phyloP scores from a whole-genome alignment of 108 stramenopile genomes.

The Cylindrotheca closterium region DNA sequence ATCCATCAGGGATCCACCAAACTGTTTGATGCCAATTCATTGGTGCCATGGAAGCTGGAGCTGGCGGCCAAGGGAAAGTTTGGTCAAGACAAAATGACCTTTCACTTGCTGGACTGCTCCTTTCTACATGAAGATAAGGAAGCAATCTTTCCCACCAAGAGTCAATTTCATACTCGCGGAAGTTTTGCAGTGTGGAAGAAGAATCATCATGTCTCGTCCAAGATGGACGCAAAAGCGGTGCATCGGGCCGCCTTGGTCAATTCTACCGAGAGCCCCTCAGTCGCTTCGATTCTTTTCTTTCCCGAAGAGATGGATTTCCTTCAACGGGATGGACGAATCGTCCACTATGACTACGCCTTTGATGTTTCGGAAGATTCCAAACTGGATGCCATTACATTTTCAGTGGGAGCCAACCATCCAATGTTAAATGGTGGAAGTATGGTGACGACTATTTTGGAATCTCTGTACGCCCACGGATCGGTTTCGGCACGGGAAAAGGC shows the following conservation, averaged over 20 bases:
- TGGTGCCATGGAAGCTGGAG: conserved; percentile 80
- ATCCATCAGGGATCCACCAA: background rate
- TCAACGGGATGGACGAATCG: conserved; percentile 39
- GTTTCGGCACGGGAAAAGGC: conserved; percentile 77
- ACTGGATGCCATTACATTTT: conserved; percentile 76
- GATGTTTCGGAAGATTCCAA: conserved; percentile 73
- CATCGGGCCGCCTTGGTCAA: conserved; percentile 47
- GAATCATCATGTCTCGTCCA: conserved; percentile 6
- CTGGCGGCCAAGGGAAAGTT: conserved; percentile 64
- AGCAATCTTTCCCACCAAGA: conserved; percentile 27
- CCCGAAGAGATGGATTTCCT: conserved; percentile 56
- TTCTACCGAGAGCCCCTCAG: conserved; percentile 53
- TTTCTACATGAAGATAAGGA: conserved; percentile 50
- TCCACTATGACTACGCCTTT: conserved; percentile 84
- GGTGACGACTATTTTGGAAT: conserved; percentile 79
- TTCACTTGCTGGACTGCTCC: conserved; percentile 58
- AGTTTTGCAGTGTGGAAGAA: conserved; percentile 76
- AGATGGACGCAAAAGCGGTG: conserved; percentile 1
- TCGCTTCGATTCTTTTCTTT: conserved; percentile 71
- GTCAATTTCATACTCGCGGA: conserved; percentile 57
- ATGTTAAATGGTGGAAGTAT: conserved; percentile 86
- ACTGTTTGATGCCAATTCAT: conserved; percentile 69
- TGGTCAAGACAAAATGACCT: conserved; percentile 54
- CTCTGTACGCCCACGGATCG: conserved; percentile 79
- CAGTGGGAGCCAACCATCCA: conserved; percentile 80